Base-by-base conservation (phyloP, 106 monocot genomes). In the Dioscorea alata region DNA sequence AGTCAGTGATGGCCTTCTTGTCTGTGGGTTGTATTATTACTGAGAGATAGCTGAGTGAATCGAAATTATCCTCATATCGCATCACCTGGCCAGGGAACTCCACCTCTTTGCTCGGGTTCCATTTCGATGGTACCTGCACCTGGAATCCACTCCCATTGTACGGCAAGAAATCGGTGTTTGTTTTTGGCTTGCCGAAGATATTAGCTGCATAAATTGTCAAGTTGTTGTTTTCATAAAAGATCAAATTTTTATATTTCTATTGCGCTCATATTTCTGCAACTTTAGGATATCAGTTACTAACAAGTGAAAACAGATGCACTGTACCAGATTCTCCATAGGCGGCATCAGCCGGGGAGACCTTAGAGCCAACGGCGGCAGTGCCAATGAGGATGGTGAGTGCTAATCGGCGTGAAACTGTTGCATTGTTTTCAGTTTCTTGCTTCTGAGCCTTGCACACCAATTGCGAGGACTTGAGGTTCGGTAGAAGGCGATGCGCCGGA, bases 321-420 rank as follows among this genome's bases (percentile, higher is more conserved):
- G 70, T 84, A 92, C 96, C 96, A 31, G 88, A 75, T 96, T 97
- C 92, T 17, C 96, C 96, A 21, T 92, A 97, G 42, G 92, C 88
- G 14, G 96, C 96, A 57, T 86, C 86, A 18, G 96, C 96, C 4
- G 96, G 96, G 4, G 81, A 71, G 67, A 92, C 89, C 76, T 79
- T 92, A 33, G 72, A 18, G 8, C 83, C 79, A 35, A 85, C 67
- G 18, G 85, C 84, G 4, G 89, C 86, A 18, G 86, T 79, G 4
- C 96, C 96, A 50, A 89, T 73, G 60, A 97, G 96, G 23, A 85
- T 60, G 0, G 96, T 83, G 42, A 97, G 84, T 18, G 96, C 86
- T 67, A 87, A 61, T 1, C 96, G 78, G 21, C 92, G 86, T 12
- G 92, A 87, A 61, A 97, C 76, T 0, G 61, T 78, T n/a, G 62